These are phyloP conservation scores for Bretschneidera sinensis DNA, from an alignment of 345 rosid genomes.

Conservation along the genomic window DNA sequence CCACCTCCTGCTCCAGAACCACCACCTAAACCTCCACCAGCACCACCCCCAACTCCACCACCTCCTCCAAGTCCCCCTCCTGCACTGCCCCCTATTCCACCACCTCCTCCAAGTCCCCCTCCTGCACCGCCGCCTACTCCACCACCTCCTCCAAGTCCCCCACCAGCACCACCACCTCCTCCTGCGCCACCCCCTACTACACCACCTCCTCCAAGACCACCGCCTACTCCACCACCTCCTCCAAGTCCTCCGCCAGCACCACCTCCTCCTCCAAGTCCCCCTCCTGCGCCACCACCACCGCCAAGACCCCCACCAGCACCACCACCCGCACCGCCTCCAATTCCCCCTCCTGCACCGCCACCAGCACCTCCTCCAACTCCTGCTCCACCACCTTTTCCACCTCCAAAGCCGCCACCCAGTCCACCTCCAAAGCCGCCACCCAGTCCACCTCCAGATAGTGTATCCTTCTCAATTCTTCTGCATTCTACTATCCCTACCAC, in stretches of 20 bases:
- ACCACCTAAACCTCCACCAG: too few species aligned
- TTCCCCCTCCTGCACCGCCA: conserved; percentile 29
- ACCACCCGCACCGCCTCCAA: conserved; percentile 25
- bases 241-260: conserved; percentile 12
- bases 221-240: conserved; percentile 17
- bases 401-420: too few species aligned
- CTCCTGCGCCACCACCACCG: conserved; percentile 12
- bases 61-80: too few species aligned
- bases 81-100: too few species aligned
- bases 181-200: conserved; percentile 19
- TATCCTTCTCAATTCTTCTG: conserved; percentile 25
- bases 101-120: too few species aligned
- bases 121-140: too few species aligned
- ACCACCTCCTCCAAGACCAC: conserved; percentile 16
- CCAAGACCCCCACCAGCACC: conserved; percentile 17
- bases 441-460: too few species aligned
- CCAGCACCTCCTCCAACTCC: conserved; percentile 23
- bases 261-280: too few species aligned
- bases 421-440: too few species aligned
- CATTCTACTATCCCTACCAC: conserved; percentile 36
- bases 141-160: conserved; percentile 18
- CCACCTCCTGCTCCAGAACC: too few species aligned
- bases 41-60: too few species aligned
- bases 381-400: conserved; percentile 11
- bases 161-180: conserved; percentile 15